Base-by-base conservation (phyloP, 768 basidiomycete species). In the Lactifluus rugatus region DNA sequence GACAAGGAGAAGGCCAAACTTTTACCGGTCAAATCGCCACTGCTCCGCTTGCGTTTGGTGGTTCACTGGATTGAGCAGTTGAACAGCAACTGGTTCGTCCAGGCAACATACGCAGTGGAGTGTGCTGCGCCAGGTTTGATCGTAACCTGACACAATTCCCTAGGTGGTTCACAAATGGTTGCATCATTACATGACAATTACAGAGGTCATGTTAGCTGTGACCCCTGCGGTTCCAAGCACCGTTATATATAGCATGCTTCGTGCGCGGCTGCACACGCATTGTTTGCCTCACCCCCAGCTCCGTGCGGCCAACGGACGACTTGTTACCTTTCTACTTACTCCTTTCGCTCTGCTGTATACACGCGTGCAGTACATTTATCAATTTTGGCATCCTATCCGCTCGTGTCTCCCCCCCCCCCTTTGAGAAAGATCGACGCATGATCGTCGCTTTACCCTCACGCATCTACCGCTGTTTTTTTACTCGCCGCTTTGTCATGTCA, bases 21-120 rank as follows among this genome's bases (percentile, higher is more conserved):
- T 9, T 75, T 94, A 11, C 89, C 91, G 0, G 84, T 94, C 52
- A 81, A 83, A 58, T 88, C 82, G 53, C 78, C 89, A 0, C 79
- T 87, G 26, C 75, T 96, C 61, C 78, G 95, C 32, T 73, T 98
- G 54, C 76, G 87, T 56, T 76, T 98, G 65, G 86, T 96, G 57
- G 89, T 89, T 26, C 88, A 92, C 66, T 98, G 95, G 95, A 94
- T 97, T 66, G 92, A 96, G 73, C 80, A 82, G 66, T 72, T 89
- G 56, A 74, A 78, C 52, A 75, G 75, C 54, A 75, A 78, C 49
- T 84, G 82, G 82, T 83, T 68, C 62, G 70, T 70, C 39, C 26
- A 21, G 51, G 19, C 45, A 42, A 42, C 47, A 57, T 39, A 31
- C 47, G 5, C 41, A 37, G 36, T 44, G 62, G 36, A 39, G 28